These are phyloP conservation scores for Cutaneotrichosporon daszewskae DNA, from an alignment of 1,284 basidiomycete genomes.

Conservation along the genomic window DNA sequence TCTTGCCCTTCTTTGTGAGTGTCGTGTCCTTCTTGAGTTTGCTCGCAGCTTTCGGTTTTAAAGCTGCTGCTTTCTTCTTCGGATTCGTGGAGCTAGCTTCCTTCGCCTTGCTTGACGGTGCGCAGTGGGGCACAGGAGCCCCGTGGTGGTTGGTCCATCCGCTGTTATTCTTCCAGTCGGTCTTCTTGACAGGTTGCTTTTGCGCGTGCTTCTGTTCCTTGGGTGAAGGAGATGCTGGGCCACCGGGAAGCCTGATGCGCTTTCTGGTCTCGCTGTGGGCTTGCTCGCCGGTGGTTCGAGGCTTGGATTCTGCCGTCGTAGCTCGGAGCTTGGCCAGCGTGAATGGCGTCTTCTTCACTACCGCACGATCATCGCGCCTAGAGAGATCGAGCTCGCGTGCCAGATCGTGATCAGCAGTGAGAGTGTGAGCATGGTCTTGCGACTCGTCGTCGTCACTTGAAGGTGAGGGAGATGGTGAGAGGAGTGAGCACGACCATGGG, in stretches of 20 bases:
- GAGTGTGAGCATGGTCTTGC: not conserved
- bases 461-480: conserved; percentile 8
- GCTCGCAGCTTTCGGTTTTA: not conserved
- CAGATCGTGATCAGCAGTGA: conserved; percentile 12
- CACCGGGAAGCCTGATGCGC: too few species aligned
- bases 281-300: not conserved
- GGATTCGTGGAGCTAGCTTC: conserved; percentile 3
- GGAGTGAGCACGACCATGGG: conserved; percentile 7
- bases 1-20: conserved; percentile 2
- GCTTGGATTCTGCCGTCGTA: not conserved
- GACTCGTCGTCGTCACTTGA: conserved; percentile 6
- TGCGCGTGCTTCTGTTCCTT: not conserved
- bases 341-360: conserved; percentile 22
- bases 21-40: not conserved
- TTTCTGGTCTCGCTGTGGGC: too few species aligned
- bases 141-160: conserved; percentile 20
- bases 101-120: too few species aligned
- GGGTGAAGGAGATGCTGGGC: too few species aligned
- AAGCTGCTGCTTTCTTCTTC: not conserved
- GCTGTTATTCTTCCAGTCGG: conserved; percentile 5
- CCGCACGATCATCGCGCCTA: conserved; percentile 19
- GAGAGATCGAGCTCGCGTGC: conserved; percentile 21
- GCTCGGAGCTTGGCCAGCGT: conserved; percentile 15
- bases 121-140: conserved; percentile 8
- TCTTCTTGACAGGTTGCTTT: not conserved